These are phyloP conservation scores for Primulina tabacum DNA, from an alignment of 257 asterid species.

Conservation along the genomic window DNA sequence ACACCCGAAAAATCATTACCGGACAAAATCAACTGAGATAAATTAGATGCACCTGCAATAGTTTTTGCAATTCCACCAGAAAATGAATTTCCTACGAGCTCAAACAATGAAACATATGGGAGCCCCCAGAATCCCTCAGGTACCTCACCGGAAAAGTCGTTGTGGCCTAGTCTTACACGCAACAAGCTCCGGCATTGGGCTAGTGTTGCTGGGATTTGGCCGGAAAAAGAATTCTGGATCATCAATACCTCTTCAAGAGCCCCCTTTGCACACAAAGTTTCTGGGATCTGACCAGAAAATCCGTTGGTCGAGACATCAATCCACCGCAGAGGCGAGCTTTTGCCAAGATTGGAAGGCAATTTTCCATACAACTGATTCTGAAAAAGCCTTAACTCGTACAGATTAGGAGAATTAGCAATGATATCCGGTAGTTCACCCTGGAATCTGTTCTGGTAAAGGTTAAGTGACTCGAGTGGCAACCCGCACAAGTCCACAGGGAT, in stretches of 20 bases:
- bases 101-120: slow-evolving; percentile 83
- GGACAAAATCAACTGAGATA: slow-evolving; percentile 74
- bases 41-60: slow-evolving; percentile 71
- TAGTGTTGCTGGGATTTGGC: slow-evolving; percentile 65
- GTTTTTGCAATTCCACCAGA: slow-evolving; percentile 74
- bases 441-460: slow-evolving; percentile 71
- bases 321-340: slow-evolving; percentile 69
- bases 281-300: slow-evolving; percentile 71
- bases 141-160: slow-evolving; percentile 65
- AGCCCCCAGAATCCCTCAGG: slow-evolving; percentile 94
- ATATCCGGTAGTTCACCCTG: slow-evolving; percentile 62
- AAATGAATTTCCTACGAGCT: slow-evolving; percentile 65
- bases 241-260: slow-evolving; percentile 62
- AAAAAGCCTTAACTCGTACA: slow-evolving; percentile 82
- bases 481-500: slow-evolving; percentile 82
- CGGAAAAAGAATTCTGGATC: slow-evolving; percentile 67
- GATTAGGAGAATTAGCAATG: slow-evolving; percentile 70
- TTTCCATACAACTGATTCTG: slow-evolving; percentile 61
- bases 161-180: slow-evolving; percentile 75
- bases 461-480: slow-evolving; percentile 85
- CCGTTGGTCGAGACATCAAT: slow-evolving; percentile 74
- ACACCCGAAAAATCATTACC: slow-evolving; percentile 67
- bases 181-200: slow-evolving; percentile 66
- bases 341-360: slow-evolving; percentile 70
- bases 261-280: slow-evolving; percentile 56